These are phyloP conservation scores for Dalbergia oliveri DNA, from an alignment of 306 rosid species.

Conservation along the genomic window DNA sequence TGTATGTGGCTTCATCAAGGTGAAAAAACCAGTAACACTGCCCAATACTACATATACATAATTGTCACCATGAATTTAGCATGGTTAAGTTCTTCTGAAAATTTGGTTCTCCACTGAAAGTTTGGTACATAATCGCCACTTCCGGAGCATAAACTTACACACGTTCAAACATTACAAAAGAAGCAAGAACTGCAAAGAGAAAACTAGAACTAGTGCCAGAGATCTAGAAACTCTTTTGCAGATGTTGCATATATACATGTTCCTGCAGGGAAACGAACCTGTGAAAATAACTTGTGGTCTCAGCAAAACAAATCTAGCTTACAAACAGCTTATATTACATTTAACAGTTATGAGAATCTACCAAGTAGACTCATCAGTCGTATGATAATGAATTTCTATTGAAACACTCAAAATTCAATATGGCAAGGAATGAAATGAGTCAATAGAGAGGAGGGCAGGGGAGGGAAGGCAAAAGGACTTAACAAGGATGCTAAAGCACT, in stretches of 20 bases:
- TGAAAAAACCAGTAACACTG: too few species aligned
- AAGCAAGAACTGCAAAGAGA: not conserved
- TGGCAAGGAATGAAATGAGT: conserved; percentile 35
- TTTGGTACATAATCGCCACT: too few species aligned
- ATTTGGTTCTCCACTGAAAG: too few species aligned
- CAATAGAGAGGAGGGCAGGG: not conserved
- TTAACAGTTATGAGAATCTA: conserved; percentile 38
- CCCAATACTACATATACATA: too few species aligned
- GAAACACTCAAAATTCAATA: conserved; percentile 36
- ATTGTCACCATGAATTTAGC: too few species aligned
- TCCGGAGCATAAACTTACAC: not conserved
- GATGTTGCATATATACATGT: not conserved
- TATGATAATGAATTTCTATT: conserved; percentile 43
- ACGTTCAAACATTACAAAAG: not conserved
- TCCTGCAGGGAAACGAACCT: not conserved
- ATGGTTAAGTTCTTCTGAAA: too few species aligned
- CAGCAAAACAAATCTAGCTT: conserved; percentile 31
- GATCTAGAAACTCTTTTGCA: too few species aligned
- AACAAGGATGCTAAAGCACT: conserved; percentile 23
- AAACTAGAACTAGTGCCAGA: too few species aligned
- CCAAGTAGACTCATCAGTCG: conserved; percentile 26
- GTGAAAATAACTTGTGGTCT: not conserved
- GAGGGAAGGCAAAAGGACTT: not conserved
- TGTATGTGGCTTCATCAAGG: too few species aligned
- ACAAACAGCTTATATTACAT: conserved; percentile 41